Conservation (phyloP, 306 rosid species). For the Spatholobus suberectus region DNA sequence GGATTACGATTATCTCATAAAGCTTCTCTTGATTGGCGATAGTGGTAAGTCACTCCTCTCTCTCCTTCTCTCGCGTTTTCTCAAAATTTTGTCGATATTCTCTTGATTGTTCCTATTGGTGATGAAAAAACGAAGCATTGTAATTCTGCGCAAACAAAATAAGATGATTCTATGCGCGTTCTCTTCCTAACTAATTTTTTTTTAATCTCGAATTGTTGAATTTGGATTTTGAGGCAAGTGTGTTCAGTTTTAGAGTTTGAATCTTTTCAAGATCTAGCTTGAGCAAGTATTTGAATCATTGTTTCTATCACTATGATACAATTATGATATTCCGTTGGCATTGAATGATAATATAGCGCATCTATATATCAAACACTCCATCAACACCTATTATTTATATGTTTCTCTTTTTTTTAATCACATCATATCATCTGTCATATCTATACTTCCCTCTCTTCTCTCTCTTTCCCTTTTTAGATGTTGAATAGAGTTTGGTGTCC, state of each 20-base stretch:
- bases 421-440: too few relatives aligned
- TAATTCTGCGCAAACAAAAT: neutral
- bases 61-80: neutral
- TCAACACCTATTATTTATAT: too few relatives aligned
- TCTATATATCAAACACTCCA: too few relatives aligned
- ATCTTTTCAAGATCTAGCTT: conserved; percentile 28
- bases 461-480: too few relatives aligned
- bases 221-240: neutral
- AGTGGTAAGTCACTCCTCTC: conserved; percentile 58
- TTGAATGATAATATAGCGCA: too few relatives aligned
- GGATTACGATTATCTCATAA: conserved; percentile 95
- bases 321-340: too few relatives aligned
- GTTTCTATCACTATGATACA: neutral
- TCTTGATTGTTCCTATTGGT: neutral
- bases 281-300: neutral
- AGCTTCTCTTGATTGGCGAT: conserved; percentile 95
- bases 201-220: conserved; percentile 28
- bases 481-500: too few relatives aligned
- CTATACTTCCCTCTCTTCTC: too few relatives aligned
- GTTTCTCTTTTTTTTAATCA: too few relatives aligned
- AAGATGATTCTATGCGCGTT: neutral
- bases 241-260: neutral
- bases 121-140: neutral
- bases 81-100: neutral
- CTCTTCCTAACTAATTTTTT: neutral